Evolutionary conservation across 1,284 basidiomycete genomes (phyloP).

Genomic region (Ceratobasidium sp.): DNA sequence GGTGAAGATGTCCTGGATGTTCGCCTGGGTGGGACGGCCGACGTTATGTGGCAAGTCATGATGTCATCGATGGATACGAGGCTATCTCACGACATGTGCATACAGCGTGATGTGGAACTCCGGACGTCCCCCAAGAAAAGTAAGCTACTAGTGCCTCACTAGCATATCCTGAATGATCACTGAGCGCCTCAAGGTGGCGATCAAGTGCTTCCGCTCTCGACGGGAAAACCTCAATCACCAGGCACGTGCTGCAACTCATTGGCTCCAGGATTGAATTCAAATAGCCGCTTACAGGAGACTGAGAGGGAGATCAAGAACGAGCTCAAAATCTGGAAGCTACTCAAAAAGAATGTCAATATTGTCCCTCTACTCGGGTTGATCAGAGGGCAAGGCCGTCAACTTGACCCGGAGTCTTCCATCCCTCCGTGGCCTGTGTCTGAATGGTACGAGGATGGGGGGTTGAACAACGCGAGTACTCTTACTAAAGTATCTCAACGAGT

Average conservation of each 20-base stretch:
- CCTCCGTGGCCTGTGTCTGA: not conserved
- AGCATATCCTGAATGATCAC: too few relatives aligned
- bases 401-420: not conserved
- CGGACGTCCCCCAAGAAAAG: too few relatives aligned
- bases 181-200: not conserved
- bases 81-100: too few relatives aligned
- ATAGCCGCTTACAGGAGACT: not conserved
- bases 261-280: not conserved
- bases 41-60: too few relatives aligned
- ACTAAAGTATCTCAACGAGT: too few relatives aligned
- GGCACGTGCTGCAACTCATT: not conserved
- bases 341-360: not conserved
- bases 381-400: not conserved
- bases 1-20: too few relatives aligned
- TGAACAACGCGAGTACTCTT: too few relatives aligned
- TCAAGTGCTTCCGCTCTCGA: slow-evolving; percentile 3
- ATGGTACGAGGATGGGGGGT: not conserved
- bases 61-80: too few relatives aligned
- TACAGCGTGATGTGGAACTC: too few relatives aligned
- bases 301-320: not conserved
- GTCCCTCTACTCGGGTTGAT: not conserved
- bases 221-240: not conserved
- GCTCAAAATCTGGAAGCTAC: not conserved
- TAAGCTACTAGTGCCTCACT: too few relatives aligned
- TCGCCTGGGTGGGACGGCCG: too few relatives aligned